Percentiles rank a stretch among this genome's conserved stretches.
These are phyloP conservation scores for Hibiscus trionum DNA, from an alignment of 345 rosid species.

Conservation along the genomic window DNA sequence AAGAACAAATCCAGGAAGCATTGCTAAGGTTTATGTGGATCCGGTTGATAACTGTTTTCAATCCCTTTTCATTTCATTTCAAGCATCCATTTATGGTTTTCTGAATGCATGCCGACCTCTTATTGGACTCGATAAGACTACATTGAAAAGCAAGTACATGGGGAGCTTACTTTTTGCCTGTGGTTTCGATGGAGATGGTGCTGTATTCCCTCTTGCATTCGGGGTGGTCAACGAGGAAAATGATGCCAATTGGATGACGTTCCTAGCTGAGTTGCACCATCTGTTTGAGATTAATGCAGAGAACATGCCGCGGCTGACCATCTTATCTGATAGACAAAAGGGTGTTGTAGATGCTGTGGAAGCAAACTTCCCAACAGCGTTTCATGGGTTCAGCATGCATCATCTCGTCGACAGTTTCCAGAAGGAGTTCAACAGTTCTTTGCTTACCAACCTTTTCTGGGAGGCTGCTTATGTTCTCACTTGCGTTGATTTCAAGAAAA, in stretches of 20 bases:
- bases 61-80: conserved; percentile 67
- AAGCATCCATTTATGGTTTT: conserved; percentile 78
- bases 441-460: conserved; percentile 69
- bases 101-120: conserved; percentile 77
- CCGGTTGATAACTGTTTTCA: conserved; percentile 57
- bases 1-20: conserved; percentile 72
- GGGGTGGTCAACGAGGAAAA: conserved; percentile 77
- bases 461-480: conserved; percentile 80
- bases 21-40: conserved; percentile 59
- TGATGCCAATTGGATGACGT: conserved; percentile 73
- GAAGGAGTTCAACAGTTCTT: conserved; percentile 60
- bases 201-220: conserved; percentile 71
- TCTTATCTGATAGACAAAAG: conserved; percentile 68
- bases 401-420: conserved; percentile 58
- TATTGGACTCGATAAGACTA: conserved; percentile 68
- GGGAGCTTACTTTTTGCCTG: conserved; percentile 76
- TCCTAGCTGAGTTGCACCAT: conserved; percentile 72
- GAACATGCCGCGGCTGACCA: conserved; percentile 77
- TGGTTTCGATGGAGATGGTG: conserved; percentile 89
- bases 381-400: conserved; percentile 76
- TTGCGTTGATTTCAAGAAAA: conserved; percentile 55
- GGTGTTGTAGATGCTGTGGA: conserved; percentile 70
- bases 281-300: conserved; percentile 67
- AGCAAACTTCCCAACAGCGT: conserved; percentile 76
- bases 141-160: conserved; percentile 63